These are phyloP conservation scores for Penicillium nucicola DNA, from an alignment of 495 filamentous ascomycete genomes.

Conservation along the genomic window DNA sequence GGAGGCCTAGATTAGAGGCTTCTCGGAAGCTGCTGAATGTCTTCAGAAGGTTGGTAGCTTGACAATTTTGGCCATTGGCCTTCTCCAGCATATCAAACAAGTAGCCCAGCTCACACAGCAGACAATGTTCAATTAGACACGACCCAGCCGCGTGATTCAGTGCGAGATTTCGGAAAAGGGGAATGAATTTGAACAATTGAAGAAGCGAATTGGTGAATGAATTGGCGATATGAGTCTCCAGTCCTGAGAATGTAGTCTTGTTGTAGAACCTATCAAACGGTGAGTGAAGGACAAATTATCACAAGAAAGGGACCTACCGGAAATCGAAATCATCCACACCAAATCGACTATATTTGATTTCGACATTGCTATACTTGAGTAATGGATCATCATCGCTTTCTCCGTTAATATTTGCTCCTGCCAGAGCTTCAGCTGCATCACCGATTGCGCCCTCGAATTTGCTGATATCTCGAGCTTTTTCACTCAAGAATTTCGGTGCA, in stretches of 20 bases:
- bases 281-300: slow-evolving; percentile 3
- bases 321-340: slow-evolving; percentile 99
- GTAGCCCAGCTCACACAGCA: slow-evolving; percentile 93
- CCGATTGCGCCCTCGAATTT: slow-evolving; percentile 54
- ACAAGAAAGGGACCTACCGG: slow-evolving; percentile 51
- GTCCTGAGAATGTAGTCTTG: slow-evolving; percentile 80
- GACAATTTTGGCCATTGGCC: slow-evolving; percentile 86
- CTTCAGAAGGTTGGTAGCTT: slow-evolving; percentile 94
- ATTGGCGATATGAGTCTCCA: slow-evolving; percentile 95
- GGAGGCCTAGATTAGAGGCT: slow-evolving; percentile 65
- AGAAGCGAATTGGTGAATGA: slow-evolving; percentile 93
- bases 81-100: slow-evolving; percentile 98
- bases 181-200: slow-evolving; percentile 87
- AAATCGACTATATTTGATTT: slow-evolving; percentile 97
- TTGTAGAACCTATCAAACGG: slow-evolving; percentile 72
- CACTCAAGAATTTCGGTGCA: slow-evolving; percentile 87
- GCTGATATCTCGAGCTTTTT: slow-evolving; percentile 73
- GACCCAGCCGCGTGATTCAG: slow-evolving; percentile 83
- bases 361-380: slow-evolving; percentile 80
- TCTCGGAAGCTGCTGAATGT: slow-evolving; percentile 76
- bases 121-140: slow-evolving; percentile 76
- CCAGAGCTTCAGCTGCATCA: slow-evolving; percentile 61
- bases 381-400: slow-evolving; percentile 69
- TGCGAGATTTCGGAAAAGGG: slow-evolving; percentile 81
- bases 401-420: slow-evolving; percentile 57